Base-by-base conservation (phyloP, 106 monocot species). In the Hemerocallis citrina region DNA sequence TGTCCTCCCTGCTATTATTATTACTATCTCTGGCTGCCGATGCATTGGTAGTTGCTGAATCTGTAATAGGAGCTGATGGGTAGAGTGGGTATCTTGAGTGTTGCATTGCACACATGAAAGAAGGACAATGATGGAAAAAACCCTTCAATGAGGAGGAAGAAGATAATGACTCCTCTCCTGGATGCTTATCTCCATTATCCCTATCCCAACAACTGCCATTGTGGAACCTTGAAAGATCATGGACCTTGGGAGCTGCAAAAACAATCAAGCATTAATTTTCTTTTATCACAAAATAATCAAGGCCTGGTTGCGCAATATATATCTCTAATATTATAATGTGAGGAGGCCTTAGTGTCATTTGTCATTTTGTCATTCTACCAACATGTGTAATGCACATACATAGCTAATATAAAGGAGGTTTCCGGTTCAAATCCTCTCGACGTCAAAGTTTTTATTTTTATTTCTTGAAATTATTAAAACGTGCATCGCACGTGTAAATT, bases 91-190 rank as follows among this genome's bases (percentile, higher is more conserved):
- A 35, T 46, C 44, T 27, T 11, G 73, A 39, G 3, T 61, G 79
- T 55, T 78, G 79, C 76, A 69, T 59, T 64, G 68, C 62, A 43
- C 78, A 23, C 70, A 73, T 41, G 67, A 81, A 65, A 20, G 75
- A 71, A 64, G 68, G 22, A 38, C 80, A 29, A 7, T 54, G n/a
- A 14, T 61, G 52, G 32, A 51, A 61, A 52, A 65, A 51, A 30
- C 68, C 57, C 38, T 48, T 48, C 40, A 38, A 31, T 22, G 57
- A 12, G 40, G 23, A 9, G 29, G 27, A 51, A 24, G 25, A 12
- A n/a, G n/a, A n/a, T n/a, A n/a, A n/a, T n/a, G n/a, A n/a, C n/a
- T n/a, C n/a, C n/a, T n/a, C n/a, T n/a, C n/a, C n/a, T n/a, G n/a
- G n/a, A n/a, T n/a, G n/a, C n/a, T n/a, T n/a, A 40, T 33, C 22